Percentiles rank a stretch among this genome's conserved stretches.
phyloP scores from a whole-genome alignment of 371 early-diverging fungal genomes.

The Syncephalastrum sp. region DNA sequence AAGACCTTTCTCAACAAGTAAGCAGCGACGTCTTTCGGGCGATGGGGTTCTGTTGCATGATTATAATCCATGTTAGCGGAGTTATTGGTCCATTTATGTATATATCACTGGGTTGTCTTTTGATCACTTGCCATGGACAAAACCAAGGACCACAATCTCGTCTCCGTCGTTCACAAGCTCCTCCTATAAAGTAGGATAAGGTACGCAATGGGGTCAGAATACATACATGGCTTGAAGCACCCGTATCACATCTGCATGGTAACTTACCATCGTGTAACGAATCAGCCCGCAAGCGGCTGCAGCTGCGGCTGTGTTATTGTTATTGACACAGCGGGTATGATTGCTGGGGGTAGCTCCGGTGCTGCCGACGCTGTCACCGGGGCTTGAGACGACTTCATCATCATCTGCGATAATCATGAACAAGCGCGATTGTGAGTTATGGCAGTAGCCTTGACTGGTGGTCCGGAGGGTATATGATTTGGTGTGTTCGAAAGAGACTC shows the following conservation, averaged over 20 bases:
- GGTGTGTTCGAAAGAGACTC: slow-evolving; percentile 19
- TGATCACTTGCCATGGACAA: background rate
- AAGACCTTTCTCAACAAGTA: no score
- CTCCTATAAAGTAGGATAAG: background rate
- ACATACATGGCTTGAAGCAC: background rate
- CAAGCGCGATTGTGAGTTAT: slow-evolving; percentile 4
- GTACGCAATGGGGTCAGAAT: background rate
- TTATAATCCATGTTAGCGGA: no score
- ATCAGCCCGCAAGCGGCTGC: slow-evolving; percentile 4
- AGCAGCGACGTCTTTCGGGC: no score
- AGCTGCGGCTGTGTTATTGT: background rate
- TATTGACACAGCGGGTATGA: background rate
- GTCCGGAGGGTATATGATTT: slow-evolving; percentile 18
- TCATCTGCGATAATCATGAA: slow-evolving; percentile 19
- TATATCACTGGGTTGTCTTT: no score
- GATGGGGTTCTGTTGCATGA: no score
- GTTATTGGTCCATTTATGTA: no score
- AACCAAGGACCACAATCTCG: slow-evolving; percentile 10
- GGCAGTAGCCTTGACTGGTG: slow-evolving; percentile 16
- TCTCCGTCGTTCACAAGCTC: slow-evolving; percentile 13
- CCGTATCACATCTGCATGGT: background rate
- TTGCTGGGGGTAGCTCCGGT: background rate
- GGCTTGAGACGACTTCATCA: background rate
- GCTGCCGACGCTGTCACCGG: no score
- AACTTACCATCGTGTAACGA: slow-evolving; percentile 9